phyloP scores from a whole-genome alignment of 352 stramenopile species.

The Globisporangium rhizosaccharum region DNA sequence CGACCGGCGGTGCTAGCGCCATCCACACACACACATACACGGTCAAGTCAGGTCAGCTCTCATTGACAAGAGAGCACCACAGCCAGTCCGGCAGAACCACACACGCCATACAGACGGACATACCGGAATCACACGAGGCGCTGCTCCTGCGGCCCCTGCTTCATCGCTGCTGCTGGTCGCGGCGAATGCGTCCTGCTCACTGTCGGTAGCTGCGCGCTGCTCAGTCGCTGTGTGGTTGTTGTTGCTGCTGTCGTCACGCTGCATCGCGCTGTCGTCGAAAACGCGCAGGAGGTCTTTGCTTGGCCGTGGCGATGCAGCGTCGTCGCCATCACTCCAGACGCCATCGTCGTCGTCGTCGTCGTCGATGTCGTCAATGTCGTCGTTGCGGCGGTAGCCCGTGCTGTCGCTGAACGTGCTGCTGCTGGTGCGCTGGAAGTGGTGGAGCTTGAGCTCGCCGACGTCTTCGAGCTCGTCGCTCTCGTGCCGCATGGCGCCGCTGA shows the following conservation, averaged over 20 bases:
- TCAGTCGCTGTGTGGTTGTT: conserved; percentile 13
- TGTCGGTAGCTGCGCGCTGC: neutral
- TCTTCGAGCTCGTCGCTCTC: neutral
- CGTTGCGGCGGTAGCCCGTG: conserved; percentile 4
- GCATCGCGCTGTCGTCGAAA: neutral
- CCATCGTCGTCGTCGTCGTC: conserved; percentile 36
- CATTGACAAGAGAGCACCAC: too few relatives aligned
- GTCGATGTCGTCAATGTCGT: conserved; percentile 1
- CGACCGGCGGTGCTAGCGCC: conserved; percentile 31
- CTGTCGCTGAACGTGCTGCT: neutral
- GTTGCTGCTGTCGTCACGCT: conserved; percentile 2
- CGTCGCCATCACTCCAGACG: conserved; percentile 41
- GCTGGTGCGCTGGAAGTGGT: conserved; percentile 8
- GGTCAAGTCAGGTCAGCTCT: too few relatives aligned
- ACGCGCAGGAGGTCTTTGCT: conserved; percentile 2
- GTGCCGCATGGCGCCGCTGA: conserved; percentile 17
- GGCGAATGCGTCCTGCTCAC: too few relatives aligned
- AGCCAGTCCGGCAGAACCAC: too few relatives aligned
- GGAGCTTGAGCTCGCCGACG: conserved; percentile 6
- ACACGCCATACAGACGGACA: too few relatives aligned
- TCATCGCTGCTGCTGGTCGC: too few relatives aligned
- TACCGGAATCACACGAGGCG: too few relatives aligned
- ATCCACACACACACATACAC: neutral
- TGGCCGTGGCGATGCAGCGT: conserved; percentile 11
- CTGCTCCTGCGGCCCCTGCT: too few relatives aligned